These are phyloP conservation scores for Sarocladiaceae sp. DNA, from an alignment of 2,329 filamentous ascomycete species.

Conservation along the genomic window DNA sequence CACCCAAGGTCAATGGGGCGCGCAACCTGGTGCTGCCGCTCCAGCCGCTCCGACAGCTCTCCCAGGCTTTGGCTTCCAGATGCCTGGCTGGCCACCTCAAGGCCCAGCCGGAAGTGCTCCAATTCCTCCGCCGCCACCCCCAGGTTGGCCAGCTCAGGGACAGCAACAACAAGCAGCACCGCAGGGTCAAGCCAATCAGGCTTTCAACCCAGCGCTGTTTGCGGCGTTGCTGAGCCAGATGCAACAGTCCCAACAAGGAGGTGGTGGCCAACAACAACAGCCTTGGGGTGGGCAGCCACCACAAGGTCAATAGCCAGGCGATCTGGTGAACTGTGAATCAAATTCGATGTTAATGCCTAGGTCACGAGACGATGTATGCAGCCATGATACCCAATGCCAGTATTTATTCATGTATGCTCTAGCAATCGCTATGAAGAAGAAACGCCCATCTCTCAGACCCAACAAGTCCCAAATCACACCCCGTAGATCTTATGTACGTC, in stretches of 20 bases:
- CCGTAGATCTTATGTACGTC: conserved; percentile 3
- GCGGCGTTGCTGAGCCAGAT: conserved; percentile 41
- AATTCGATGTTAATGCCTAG: background rate
- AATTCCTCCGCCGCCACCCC: conserved; percentile 36
- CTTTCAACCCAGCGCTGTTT: conserved; percentile 54
- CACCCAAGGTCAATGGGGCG: conserved; percentile 13
- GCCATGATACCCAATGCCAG: conserved; percentile 7
- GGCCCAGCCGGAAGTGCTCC: conserved; percentile 23
- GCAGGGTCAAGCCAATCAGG: background rate
- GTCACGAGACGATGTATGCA: conserved; percentile 2
- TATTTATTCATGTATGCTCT: conserved; percentile 4
- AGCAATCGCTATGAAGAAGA: background rate
- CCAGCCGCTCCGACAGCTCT: conserved; percentile 16
- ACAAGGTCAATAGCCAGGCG: conserved; percentile 18
- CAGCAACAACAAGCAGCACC: conserved; percentile 25
- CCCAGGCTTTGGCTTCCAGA: conserved; percentile 36
- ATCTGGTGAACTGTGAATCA: background rate
- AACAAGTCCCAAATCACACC: background rate
- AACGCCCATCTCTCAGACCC: background rate
- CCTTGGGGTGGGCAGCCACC: conserved; percentile 25
- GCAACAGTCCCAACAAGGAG: conserved; percentile 24
- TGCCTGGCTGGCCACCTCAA: conserved; percentile 35
- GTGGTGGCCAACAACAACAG: conserved; percentile 19
- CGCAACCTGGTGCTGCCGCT: conserved; percentile 1
- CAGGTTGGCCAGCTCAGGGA: conserved; percentile 26